Evolutionary conservation across 352 stramenopile species (phyloP).

Genomic region (Phytophthora pistaciae): DNA sequence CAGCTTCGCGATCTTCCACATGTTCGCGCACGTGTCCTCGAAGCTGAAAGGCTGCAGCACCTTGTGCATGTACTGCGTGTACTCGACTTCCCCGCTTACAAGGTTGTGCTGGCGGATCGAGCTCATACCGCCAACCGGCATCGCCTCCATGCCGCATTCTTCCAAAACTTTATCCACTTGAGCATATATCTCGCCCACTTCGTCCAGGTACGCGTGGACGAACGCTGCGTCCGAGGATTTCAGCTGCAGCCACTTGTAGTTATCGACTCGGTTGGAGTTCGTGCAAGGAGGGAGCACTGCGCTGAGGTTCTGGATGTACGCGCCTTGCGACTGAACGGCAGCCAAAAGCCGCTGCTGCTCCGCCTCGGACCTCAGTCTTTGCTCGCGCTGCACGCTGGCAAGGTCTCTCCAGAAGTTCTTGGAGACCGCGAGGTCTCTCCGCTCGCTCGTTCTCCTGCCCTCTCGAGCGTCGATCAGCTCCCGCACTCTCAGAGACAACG

Average conservation of each 20-base stretch:
- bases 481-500: constrained; percentile 2
- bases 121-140: background rate
- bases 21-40: constrained; percentile 10
- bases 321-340: background rate
- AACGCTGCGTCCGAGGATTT: constrained; percentile 17
- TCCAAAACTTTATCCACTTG: constrained; percentile 21
- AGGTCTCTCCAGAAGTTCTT: constrained; percentile 13
- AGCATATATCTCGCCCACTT: constrained; percentile 20
- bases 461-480: background rate
- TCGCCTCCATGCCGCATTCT: constrained; percentile 4
- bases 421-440: constrained; percentile 3
- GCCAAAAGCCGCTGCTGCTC: constrained; percentile 16
- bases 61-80: constrained; percentile 25
- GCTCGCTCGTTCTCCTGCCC: background rate
- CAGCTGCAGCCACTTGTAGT: constrained; percentile 17
- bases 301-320: constrained; percentile 18
- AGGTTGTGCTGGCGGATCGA: background rate
- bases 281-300: background rate
- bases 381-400: constrained; percentile 5
- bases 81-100: constrained; percentile 3
- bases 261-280: background rate
- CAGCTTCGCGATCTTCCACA: constrained; percentile 16
- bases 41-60: constrained; percentile 25
- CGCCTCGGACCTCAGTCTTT: constrained; percentile 3
- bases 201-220: constrained; percentile 16